These are phyloP conservation scores for Microthyrium microscopicum DNA, from an alignment of 2,329 filamentous ascomycete genomes.

Conservation along the genomic window DNA sequence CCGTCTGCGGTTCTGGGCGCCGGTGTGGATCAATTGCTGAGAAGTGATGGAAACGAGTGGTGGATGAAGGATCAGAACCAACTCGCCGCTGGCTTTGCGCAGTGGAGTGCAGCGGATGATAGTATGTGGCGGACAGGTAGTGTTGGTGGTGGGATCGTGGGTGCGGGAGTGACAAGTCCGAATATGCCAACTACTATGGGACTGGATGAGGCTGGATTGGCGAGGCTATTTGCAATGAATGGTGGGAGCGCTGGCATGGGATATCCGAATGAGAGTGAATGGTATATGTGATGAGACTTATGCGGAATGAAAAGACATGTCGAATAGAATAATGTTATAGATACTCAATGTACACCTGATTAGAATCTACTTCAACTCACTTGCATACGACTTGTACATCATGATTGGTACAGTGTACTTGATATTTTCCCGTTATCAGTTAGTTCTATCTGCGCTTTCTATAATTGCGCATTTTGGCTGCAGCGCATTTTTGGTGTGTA, in stretches of 20 bases:
- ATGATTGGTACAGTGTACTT: too few relatives aligned
- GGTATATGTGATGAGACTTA: slow-evolving; percentile 20
- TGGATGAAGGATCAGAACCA: slow-evolving; percentile 46
- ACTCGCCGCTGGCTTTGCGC: slow-evolving; percentile 44
- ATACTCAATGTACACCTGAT: too few relatives aligned
- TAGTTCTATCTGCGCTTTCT: too few relatives aligned
- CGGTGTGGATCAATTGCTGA: slow-evolving; percentile 41
- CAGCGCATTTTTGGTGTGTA: too few relatives aligned
- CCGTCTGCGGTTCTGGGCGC: slow-evolving; percentile 38
- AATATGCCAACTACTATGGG: neutral
- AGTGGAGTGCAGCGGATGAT: slow-evolving; percentile 28
- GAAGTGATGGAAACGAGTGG: slow-evolving; percentile 45
- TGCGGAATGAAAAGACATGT: too few relatives aligned
- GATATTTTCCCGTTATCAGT: too few relatives aligned
- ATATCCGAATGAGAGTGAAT: slow-evolving; percentile 20
- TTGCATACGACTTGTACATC: too few relatives aligned
- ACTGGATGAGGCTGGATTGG: slow-evolving; percentile 7
- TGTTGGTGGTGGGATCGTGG: slow-evolving; percentile 7
- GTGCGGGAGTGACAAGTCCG: slow-evolving; percentile 9
- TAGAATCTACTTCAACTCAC: too few relatives aligned
- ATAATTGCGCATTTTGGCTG: too few relatives aligned
- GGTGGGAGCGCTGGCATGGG: slow-evolving; percentile 15
- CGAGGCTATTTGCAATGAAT: slow-evolving; percentile 11
- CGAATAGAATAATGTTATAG: too few relatives aligned
- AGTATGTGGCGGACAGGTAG: slow-evolving; percentile 1